Conservation (phyloP, 2,329 filamentous ascomycete genomes). For the Fusarium oxysporum region DNA sequence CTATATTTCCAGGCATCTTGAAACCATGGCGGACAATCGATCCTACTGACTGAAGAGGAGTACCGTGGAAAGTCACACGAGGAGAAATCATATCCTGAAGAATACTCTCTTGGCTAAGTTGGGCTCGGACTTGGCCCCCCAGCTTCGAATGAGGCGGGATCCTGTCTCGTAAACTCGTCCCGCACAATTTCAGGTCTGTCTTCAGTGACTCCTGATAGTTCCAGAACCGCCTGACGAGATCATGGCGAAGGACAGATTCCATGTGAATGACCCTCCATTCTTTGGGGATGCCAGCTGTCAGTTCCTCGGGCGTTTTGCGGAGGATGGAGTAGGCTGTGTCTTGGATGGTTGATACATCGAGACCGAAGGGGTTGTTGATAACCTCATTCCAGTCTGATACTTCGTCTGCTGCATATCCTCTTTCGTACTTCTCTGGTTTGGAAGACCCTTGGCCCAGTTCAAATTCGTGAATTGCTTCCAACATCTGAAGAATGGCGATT, state of each 20-base stretch:
- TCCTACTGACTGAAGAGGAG: conserved; percentile 49
- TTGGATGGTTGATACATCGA: conserved; percentile 34
- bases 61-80: conserved; percentile 56
- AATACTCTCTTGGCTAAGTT: conserved; percentile 44
- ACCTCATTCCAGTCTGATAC: conserved; percentile 26
- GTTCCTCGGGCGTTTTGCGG: conserved; percentile 8
- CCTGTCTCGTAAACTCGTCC: conserved; percentile 11
- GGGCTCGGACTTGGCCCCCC: background rate
- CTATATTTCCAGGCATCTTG: conserved; percentile 49
- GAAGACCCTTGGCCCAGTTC: background rate
- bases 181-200: conserved; percentile 27
- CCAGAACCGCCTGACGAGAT: conserved; percentile 49
- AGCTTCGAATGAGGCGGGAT: conserved; percentile 32
- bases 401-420: conserved; percentile 24
- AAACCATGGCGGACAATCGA: conserved; percentile 60
- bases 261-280: conserved; percentile 52
- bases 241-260: conserved; percentile 52
- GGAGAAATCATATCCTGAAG: conserved; percentile 52
- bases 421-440: background rate
- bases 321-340: conserved; percentile 31
- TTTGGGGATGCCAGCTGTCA: conserved; percentile 9
- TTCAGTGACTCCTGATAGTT: conserved; percentile 44
- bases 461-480: conserved; percentile 26
- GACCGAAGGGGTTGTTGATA: conserved; percentile 29
- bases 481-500: conserved; percentile 28